Evolutionary conservation across 2,329 filamentous ascomycete species (phyloP), one percentile per base, ranked within the genome.

Genomic region (Xylariales sp.): DNA sequence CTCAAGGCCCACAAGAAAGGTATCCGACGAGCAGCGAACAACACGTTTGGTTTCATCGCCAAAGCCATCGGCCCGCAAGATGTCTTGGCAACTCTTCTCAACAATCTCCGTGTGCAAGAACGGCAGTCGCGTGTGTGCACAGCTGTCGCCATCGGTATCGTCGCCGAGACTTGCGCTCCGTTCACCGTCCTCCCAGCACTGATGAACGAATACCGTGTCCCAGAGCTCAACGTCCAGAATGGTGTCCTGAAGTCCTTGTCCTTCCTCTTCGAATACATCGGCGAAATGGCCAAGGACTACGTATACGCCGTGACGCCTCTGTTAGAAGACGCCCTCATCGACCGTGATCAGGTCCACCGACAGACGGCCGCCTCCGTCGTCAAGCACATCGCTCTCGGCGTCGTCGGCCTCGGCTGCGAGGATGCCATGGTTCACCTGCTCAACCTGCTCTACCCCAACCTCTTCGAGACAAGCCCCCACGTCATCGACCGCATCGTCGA

Each of bases 1-100:
- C 79, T 98, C 57, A 98, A 98, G 68, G 93, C 93, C 5, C 93
- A 98, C 74, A 98, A 98, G 70, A 98, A 98, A 76, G 94, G 93
- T 51, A 98, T 98, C 53, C 86, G 93, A 51, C 85, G 93, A 64
- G 93, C 93, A 16, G 94, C 93, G 54, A 98, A 98, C 78, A 98
- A 98, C 72, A 98, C 93, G 0, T 98, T 98, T 57, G 93, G 93
- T 63, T 98, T 96, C 76, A 98, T 98, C 57, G 93, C 93, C 61
- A 98, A 98, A 69, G 93, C 93, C 46, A 98, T 98, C 56, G 93
- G 93, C 52, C 93, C 93, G 10, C 91, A 97, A 65, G 93, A 98
- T 70, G 93, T 98, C 19, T 73, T 98, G 44, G 90, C 93, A 4
- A 97, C 93, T 1, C 74, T 98, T 12, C 80, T 98, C 48, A 96